Conservation (phyloP, 148 eudicot species). For the Rheum nobile region DNA sequence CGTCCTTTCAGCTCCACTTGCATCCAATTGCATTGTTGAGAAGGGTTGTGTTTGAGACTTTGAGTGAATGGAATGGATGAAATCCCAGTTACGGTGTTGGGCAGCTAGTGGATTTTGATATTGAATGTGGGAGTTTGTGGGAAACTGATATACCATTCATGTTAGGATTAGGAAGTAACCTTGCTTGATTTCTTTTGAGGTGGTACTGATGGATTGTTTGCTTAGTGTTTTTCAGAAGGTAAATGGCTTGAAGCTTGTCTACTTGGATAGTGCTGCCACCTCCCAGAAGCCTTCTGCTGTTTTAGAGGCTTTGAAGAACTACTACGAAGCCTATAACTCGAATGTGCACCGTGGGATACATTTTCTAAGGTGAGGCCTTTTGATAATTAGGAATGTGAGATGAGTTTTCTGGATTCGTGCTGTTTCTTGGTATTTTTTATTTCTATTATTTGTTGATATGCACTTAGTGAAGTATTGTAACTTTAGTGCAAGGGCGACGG, state of each 20-base stretch:
- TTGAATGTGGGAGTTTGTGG: neutral
- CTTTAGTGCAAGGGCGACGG: constrained; percentile 85
- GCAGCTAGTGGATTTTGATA: neutral
- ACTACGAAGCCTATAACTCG: constrained; percentile 75
- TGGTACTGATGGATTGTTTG: neutral
- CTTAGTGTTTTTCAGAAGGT: constrained; percentile 43
- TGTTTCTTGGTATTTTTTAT: neutral
- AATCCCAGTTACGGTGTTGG: neutral
- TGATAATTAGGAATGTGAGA: neutral
- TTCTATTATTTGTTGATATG: neutral
- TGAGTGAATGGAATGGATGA: neutral
- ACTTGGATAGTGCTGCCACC: constrained; percentile 93
- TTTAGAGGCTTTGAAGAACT: constrained; percentile 57
- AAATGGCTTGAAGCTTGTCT: constrained; percentile 75
- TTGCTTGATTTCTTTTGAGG: neutral
- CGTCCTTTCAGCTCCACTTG: neutral
- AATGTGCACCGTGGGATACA: constrained; percentile 98
- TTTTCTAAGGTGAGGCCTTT: constrained; percentile 49
- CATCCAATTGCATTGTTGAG: neutral
- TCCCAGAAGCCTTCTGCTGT: constrained; percentile 87
- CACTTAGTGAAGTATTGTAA: constrained; percentile 5
- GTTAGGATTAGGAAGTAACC: neutral
- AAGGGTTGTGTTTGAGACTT: neutral
- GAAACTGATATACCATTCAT: neutral
- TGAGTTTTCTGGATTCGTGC: neutral